A percentile compares a stretch with the other conserved stretches of the same genome.
Evolutionary conservation across 345 rosid genomes (phyloP).

Genomic region (Brassica cretica): DNA sequence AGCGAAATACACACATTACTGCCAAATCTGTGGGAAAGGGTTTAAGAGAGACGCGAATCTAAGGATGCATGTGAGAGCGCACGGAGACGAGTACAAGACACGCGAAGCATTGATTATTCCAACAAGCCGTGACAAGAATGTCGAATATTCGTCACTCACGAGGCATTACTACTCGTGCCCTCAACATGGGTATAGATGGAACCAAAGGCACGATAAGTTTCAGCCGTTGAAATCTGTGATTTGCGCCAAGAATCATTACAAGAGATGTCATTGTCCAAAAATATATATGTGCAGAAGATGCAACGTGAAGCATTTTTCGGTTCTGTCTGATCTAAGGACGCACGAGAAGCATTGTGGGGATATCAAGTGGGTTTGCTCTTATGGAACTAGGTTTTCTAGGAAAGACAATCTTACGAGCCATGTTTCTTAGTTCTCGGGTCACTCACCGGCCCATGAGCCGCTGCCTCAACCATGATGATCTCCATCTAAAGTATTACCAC

Average conservation of each 20-base stretch:
- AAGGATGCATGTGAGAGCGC: constrained; percentile 98
- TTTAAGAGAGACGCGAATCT: constrained; percentile 89
- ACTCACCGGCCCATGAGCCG: constrained; percentile 40
- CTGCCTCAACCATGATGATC: not conserved
- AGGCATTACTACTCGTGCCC: constrained; percentile 75
- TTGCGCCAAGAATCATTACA: constrained; percentile 91
- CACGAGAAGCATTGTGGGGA: constrained; percentile 95
- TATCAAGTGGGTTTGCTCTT: constrained; percentile 76
- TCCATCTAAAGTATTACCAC: not conserved
- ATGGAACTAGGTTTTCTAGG: constrained; percentile 84
- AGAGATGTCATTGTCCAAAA: constrained; percentile 91
- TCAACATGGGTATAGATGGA: constrained; percentile 83
- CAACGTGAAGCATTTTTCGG: constrained; percentile 75
- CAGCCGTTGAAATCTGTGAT: constrained; percentile 89
- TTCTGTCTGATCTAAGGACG: constrained; percentile 83
- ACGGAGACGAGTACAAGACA: constrained; percentile 83
- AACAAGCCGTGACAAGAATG: constrained; percentile 26
- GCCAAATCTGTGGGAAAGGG: constrained; percentile 86
- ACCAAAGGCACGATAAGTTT: constrained; percentile 76
- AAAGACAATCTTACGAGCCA: constrained; percentile 88
- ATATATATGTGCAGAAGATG: constrained; percentile 88
- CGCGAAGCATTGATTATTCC: constrained; percentile 66
- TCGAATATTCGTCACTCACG: constrained; percentile 12
- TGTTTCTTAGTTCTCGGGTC: constrained; percentile 73
- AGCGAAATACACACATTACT: constrained; percentile 86